Evolutionary conservation across 1,284 basidiomycete genomes (phyloP).

Genomic region (Rhodofomes roseus): DNA sequence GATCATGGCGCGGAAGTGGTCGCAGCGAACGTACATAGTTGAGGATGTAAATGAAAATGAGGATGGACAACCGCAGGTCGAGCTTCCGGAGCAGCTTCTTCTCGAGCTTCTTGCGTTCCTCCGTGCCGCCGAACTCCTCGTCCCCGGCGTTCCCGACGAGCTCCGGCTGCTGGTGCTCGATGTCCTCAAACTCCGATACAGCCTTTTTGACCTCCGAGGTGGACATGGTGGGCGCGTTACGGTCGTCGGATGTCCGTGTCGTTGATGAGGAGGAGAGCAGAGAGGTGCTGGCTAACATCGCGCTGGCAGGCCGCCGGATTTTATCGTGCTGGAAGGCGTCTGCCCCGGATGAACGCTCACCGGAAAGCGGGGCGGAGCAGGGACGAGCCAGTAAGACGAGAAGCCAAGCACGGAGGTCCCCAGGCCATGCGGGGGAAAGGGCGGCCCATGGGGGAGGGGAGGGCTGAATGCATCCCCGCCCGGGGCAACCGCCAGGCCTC

Average conservation of each 20-base stretch:
- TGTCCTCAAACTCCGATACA: constrained; percentile 3
- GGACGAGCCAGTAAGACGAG: no score
- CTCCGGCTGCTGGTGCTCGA: constrained; percentile 11
- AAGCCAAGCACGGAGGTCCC: no score
- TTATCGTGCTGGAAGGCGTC: neutral
- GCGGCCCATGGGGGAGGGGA: neutral
- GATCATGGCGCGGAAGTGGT: neutral
- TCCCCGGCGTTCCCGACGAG: constrained; percentile 20
- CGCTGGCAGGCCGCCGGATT: neutral
- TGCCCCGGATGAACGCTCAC: neutral
- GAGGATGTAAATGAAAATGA: constrained; percentile 67
- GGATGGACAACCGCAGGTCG: constrained; percentile 60
- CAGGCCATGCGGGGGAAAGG: neutral
- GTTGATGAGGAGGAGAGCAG: neutral
- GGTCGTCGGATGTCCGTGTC: neutral
- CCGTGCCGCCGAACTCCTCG: constrained; percentile 39
- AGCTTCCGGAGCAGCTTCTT: constrained; percentile 55
- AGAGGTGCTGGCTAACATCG: neutral
- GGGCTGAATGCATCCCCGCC: neutral
- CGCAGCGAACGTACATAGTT: constrained; percentile 46
- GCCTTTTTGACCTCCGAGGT: constrained; percentile 1
- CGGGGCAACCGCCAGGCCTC: no score
- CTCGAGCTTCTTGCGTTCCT: constrained; percentile 43
- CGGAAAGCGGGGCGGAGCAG: neutral
- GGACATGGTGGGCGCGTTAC: neutral